Base-by-base conservation (phyloP, 768 basidiomycete genomes). In the Leccinum disarticulatum region DNA sequence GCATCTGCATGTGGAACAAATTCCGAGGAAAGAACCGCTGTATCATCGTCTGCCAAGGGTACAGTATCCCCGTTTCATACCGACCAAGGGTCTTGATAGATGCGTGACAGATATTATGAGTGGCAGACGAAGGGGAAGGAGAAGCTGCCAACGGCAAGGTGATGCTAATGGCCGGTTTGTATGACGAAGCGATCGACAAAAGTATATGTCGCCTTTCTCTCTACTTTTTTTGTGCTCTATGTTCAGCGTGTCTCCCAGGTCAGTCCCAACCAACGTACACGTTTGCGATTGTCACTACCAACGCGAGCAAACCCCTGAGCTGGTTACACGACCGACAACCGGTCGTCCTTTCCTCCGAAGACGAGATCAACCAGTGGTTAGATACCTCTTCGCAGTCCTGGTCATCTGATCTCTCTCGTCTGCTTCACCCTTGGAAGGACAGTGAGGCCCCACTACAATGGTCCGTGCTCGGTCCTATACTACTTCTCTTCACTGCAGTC, bases 261-360 rank as follows among this genome's bases (percentile, higher is more conserved):
- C 76, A 80, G 59, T 80, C 75, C 9, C 76, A 81, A 25, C 80
- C 82, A 0, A 74, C 91, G 2, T 91, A 87, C 80, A 90, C 93
- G 0, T 98, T 93, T 69, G 87, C 91, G 0, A 92, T 98, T 56
- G 87, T 98, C 51, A 99, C 96, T 1, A 94, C 93, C 2, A 71
- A 82, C 33, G 83, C 91, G 49, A 82, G 83, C 69, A 83, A 83
- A 57, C 82, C 86, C 6, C 79, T 94, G 50, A 75, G 76, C 7
- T 98, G 93, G 91, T 79, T 98, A n/a, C 96, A 97, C 69, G 91
- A 95, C 65, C 86, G 95, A 22, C 88, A 90, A 63, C 90, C 90
- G 7, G 91, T 94, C 48, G 87, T 98, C 53, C 82, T 98, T 6
- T 80, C 83, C 9, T 78, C 80, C 0, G 69, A 77, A 35, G 81